Base-by-base conservation (phyloP, 148 eudicot genomes). In the Agrostemma githago region DNA sequence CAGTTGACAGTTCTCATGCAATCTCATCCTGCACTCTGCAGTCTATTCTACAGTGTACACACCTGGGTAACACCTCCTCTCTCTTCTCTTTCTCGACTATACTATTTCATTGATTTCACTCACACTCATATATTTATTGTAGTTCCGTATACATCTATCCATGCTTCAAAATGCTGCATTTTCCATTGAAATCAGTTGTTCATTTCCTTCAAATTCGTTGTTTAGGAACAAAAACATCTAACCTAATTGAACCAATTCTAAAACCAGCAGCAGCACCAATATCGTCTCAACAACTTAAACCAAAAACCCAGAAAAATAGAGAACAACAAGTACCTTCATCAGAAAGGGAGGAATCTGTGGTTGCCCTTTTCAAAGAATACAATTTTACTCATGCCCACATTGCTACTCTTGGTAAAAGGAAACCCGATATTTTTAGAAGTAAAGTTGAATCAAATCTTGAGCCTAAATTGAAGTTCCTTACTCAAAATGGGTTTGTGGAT, bases 371-470 rank as follows among this genome's bases (percentile, higher is more conserved):
- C 40, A 78, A 48, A 73, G 53, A 16, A 37, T 62, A 51, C 3
- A 41, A 73, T 19, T 78, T 78, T 41, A 40, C 77, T 43, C 73
- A 78, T 17, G 16, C 70, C 67, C 81, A 73, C 44, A 78, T 78
- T 11, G 81, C 73, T 37, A 42, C 7, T 60, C 73, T 78, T 6
- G 60, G 54, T 8, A 46, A 72, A 72, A 43, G 51, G 21, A n/a
- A 1, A 40, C 81, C 81, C 8, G 1, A 5, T 12, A 38, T 73
- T 40, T 60, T 78, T 17, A 66, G 42, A 41, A 37, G 26, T 43
- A 78, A 59, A 42, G 20, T 72, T 16, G 9, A 40, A 34, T 7
- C 65, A 5, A 78, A 43, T 67, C 73, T 78, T 44, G 57, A 73
- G 48, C 81, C 81, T 66, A 78, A 78, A 51, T 59, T 78, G 40